Percentiles rank a stretch among this genome's conserved stretches.
These are phyloP conservation scores for Globisporangium heterothallicum DNA, from an alignment of 352 stramenopile species.

Conservation along the genomic window DNA sequence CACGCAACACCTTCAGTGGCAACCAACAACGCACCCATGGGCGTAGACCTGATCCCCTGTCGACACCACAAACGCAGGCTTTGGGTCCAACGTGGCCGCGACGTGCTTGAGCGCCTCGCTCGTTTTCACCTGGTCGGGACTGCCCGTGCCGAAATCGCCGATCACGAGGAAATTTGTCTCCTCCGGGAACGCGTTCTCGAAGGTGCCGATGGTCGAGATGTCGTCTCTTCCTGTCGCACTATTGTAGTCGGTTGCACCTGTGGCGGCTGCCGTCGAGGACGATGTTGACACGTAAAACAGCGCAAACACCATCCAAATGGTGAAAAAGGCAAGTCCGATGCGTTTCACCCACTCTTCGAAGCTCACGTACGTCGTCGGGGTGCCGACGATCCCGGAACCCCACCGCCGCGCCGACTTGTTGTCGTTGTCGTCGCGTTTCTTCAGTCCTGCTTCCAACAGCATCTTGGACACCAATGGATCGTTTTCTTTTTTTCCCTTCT, in stretches of 20 bases:
- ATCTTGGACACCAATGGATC: conserved; percentile 23
- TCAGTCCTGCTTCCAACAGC: conserved; percentile 54
- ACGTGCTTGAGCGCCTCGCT: conserved; percentile 58
- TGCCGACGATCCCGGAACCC: conserved; percentile 13
- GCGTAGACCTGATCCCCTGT: conserved; percentile 86
- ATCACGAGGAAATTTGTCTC: conserved; percentile 76
- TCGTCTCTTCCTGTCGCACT: neutral
- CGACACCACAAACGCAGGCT: conserved; percentile 71
- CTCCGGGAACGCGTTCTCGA: conserved; percentile 40
- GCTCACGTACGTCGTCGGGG: conserved; percentile 17
- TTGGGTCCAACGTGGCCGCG: conserved; percentile 43
- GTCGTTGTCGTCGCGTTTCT: conserved; percentile 50
- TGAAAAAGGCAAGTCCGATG: conserved; percentile 43
- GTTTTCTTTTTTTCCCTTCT: no score
- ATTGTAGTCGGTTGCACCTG: neutral
- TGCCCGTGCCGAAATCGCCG: conserved; percentile 77
- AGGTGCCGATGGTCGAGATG: conserved; percentile 16
- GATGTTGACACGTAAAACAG: conserved; percentile 27
- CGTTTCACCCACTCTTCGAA: conserved; percentile 67
- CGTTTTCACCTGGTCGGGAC: conserved; percentile 50
- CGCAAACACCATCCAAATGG: conserved; percentile 55
- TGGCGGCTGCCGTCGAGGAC: neutral
- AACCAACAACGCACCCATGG: conserved; percentile 62
- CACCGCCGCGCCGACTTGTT: conserved; percentile 33
- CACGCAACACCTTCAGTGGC: neutral